Evolutionary conservation across 225 moss, liverwort and hornwort species (phyloP), one percentile per base, ranked within the genome.

Genomic region (Marchantia paleacea): DNA sequence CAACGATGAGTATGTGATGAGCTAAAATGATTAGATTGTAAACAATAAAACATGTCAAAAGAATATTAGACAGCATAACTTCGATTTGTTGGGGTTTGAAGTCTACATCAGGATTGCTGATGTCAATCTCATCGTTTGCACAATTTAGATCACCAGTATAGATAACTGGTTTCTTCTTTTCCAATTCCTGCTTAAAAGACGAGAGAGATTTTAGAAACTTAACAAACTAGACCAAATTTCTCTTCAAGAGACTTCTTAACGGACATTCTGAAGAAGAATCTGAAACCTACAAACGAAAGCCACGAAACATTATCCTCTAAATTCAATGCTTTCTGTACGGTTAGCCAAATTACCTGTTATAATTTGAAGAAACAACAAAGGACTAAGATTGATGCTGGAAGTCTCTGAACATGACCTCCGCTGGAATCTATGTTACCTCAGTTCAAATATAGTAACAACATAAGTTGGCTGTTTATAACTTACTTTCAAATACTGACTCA

Each of bases 81-180:
- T 67, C 18, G 66, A 24, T 1, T 26, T 15, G 12, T 30, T 8
- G 20, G 12, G 62, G 47, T 62, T 19, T 1, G 39, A 61, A 10
- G 39, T 47, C 25, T 87, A 89, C 89, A 82, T 84, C 91, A 71
- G 97, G 97, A 82, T 94, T 89, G 85, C 85, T 80, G 68, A 99
- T 88, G 78, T 99, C 95, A 72, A 99, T 95, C 71, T 91, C 76
- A 69, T 95, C 90, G 49, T 94, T 81, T 3, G 90, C 87, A 79
- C 95, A 95, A 78, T 99, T 99, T 67, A 99, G 87, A 87, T 99
- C 97, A 66, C 97, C 95, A 26, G 97, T 94, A 47, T 95, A 84
- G 66, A 99, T 81, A 64, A 99, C 97, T 30, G 97, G 95, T 82
- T 99, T 99, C 57, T 85, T 87, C 80, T 90, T 89, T 89, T 95